Evolutionary conservation across 1,139 yeast genomes (phyloP).

Genomic region (Debaryomycetaceae sp.): DNA sequence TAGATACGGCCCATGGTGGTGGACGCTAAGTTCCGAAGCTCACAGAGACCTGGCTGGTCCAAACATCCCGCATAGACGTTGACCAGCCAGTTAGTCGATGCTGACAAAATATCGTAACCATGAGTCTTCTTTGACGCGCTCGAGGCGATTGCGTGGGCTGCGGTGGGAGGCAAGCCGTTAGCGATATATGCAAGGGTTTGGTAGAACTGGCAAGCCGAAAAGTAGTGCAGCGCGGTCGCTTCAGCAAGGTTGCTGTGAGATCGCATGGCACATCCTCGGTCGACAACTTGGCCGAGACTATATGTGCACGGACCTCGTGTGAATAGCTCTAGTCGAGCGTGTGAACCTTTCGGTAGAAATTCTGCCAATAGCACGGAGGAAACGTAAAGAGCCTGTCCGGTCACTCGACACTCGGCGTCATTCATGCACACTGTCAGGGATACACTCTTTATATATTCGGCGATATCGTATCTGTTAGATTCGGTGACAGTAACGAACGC

Average conservation of each 20-base stretch:
- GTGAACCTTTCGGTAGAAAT: constrained; percentile 10
- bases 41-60: constrained; percentile 33
- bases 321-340: constrained; percentile 19
- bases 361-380: constrained; percentile 12
- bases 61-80: constrained; percentile 25
- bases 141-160: constrained; percentile 10
- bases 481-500: constrained; percentile 1
- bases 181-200: constrained; percentile 19
- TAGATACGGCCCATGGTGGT: constrained; percentile 21
- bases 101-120: constrained; percentile 10
- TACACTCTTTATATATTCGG: constrained; percentile 8
- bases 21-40: constrained; percentile 22
- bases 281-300: constrained; percentile 23
- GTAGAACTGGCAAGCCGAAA: constrained; percentile 18
- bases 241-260: constrained; percentile 26
- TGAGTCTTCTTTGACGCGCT: constrained; percentile 15
- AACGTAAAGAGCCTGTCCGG: constrained; percentile 23
- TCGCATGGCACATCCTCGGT: constrained; percentile 11
- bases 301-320: constrained; percentile 26
- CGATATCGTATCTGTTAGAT: constrained; percentile 5
- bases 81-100: constrained; percentile 18
- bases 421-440: too few species aligned
- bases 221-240: constrained; percentile 16
- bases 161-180: constrained; percentile 17
- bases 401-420: too few species aligned